Percentiles rank a stretch among this genome's conserved stretches.
These are phyloP conservation scores for Ceratocystis colombiana DNA, from an alignment of 2,329 filamentous ascomycete genomes.

Conservation along the genomic window DNA sequence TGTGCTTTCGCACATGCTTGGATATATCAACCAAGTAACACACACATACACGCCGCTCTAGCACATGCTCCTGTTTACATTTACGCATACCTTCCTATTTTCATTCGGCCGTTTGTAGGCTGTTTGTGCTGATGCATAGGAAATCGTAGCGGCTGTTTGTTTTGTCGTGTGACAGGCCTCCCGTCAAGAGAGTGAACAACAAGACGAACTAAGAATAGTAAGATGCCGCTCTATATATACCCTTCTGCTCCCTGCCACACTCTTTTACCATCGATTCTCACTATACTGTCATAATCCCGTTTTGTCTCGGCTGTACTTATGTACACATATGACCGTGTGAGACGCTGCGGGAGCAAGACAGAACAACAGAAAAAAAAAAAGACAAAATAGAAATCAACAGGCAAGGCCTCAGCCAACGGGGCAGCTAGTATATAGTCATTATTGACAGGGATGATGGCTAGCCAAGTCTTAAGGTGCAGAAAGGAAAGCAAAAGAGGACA, in stretches of 20 bases:
- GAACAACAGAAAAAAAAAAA: not conserved
- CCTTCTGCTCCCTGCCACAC: not conserved
- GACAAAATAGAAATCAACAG: not conserved
- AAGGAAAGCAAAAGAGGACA: not conserved
- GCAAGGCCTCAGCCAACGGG: not conserved
- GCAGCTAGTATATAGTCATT: not conserved
- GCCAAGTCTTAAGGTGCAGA: not conserved
- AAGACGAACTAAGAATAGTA: too few species aligned
- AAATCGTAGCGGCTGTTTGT: too few species aligned
- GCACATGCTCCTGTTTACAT: too few species aligned
- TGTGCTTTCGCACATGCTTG: too few species aligned
- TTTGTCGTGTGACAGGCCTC: too few species aligned
- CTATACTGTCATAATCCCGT: not conserved
- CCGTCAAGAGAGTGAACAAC: too few species aligned
- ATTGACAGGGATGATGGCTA: not conserved
- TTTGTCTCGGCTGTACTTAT: slow-evolving; percentile 12
- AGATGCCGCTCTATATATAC: not conserved
- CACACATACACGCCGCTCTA: not conserved
- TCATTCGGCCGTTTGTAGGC: too few species aligned
- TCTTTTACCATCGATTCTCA: not conserved
- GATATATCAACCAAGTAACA: not conserved
- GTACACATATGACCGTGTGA: not conserved
- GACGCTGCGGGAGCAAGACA: not conserved
- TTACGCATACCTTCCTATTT: too few species aligned
- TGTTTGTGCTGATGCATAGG: too few species aligned